phyloP scores from a whole-genome alignment of 179 eudicot genomes.

The Drosera spatulata region DNA sequence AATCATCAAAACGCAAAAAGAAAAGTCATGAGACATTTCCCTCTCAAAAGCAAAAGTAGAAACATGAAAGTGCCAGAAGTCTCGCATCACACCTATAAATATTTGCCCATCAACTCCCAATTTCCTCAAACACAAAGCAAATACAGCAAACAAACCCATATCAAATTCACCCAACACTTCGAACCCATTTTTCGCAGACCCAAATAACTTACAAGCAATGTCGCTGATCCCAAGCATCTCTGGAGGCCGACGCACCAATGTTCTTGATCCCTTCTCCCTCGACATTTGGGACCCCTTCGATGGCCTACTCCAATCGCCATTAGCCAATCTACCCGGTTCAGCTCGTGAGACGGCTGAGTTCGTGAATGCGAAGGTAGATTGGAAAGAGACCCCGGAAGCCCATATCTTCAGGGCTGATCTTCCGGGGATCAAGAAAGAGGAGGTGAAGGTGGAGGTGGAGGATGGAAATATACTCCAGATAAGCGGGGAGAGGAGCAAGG shows the following conservation, averaged over 20 bases:
- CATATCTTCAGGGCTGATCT: no score
- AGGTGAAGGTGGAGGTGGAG: slow-evolving; percentile 27
- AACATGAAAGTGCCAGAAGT: no score
- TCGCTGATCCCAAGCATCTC: no score
- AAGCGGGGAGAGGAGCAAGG: slow-evolving; percentile 4
- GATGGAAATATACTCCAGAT: slow-evolving; percentile 23
- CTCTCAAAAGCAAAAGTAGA: not conserved
- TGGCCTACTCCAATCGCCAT: slow-evolving; percentile 9
- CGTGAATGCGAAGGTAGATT: slow-evolving; percentile 18
- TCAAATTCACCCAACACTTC: not conserved
- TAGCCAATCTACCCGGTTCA: slow-evolving; percentile 11
- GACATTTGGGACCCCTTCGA: no score
- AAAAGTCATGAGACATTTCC: not conserved
- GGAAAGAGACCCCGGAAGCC: slow-evolving; percentile 16
- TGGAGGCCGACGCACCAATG: no score
- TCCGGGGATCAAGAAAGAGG: no score
- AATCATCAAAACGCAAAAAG: no score
- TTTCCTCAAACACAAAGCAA: not conserved
- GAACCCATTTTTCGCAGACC: not conserved
- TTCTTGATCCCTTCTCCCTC: no score
- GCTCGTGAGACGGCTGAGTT: slow-evolving; percentile 21
- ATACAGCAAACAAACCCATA: not conserved
- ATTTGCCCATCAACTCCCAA: not conserved
- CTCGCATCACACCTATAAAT: slow-evolving; percentile 13
- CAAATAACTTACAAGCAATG: not conserved